phyloP scores from a whole-genome alignment of 305 asterid genomes.

The Solanum hybrid region DNA sequence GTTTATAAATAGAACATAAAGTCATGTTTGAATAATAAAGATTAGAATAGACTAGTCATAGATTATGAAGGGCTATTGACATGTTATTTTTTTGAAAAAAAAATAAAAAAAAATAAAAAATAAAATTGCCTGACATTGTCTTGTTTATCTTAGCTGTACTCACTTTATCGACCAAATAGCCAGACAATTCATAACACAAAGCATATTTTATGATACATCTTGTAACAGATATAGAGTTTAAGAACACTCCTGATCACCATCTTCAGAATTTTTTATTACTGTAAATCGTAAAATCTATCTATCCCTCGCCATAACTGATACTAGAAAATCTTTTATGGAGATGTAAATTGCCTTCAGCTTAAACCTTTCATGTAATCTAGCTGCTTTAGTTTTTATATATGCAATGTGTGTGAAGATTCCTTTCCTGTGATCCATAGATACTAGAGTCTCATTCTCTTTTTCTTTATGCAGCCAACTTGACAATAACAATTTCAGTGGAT shows the following conservation, averaged over 20 bases:
- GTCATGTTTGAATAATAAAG: not conserved
- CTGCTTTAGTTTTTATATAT: not conserved
- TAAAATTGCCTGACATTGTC: not conserved
- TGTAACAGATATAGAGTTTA: not conserved
- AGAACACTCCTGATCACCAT: conserved; percentile 1
- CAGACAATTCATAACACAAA: not conserved
- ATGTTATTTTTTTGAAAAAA: not conserved
- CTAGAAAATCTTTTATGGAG: not conserved
- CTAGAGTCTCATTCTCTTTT: not conserved
- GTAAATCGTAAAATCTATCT: not conserved
- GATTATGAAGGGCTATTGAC: not conserved
- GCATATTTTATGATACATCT: not conserved
- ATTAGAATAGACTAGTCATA: not conserved
- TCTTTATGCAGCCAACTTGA: conserved; percentile 34
- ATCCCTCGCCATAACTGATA: not conserved
- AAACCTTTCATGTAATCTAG: not conserved
- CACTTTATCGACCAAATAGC: not conserved
- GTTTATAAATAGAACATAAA: not conserved
- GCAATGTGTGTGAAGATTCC: not conserved
- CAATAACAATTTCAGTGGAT: conserved; percentile 35
- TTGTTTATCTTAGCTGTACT: not conserved
- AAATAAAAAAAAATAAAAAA: too few relatives aligned
- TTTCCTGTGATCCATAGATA: not conserved
- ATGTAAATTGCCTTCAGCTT: not conserved
- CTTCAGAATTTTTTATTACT: not conserved